A percentile compares a stretch with the other conserved stretches of the same genome.
Conservation (phyloP, 192 early-diverging fungal species). For the Linnemannia exigua region DNA sequence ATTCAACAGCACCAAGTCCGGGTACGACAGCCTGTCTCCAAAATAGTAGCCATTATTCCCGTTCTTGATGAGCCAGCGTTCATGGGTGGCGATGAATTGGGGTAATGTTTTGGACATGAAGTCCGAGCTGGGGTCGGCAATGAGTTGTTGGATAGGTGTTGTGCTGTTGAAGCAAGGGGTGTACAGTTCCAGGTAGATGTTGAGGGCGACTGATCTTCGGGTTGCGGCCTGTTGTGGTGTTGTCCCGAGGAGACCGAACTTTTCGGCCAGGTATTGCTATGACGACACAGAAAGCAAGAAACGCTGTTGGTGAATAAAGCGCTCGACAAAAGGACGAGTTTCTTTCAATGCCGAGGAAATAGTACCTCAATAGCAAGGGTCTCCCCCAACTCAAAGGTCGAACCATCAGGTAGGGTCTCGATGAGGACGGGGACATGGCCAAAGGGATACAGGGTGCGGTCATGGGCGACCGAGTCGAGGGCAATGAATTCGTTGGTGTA, state of each 20-base stretch:
- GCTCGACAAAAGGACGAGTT: not conserved
- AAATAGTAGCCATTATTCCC: conserved; percentile 39
- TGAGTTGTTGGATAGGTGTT: conserved; percentile 14
- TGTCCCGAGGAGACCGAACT: conserved; percentile 37
- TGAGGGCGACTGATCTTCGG: conserved; percentile 34
- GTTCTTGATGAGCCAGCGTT: conserved; percentile 39
- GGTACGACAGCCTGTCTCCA: conserved; percentile 15
- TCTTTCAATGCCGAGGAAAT: not conserved
- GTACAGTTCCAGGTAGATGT: conserved; percentile 39
- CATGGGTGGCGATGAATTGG: conserved; percentile 25
- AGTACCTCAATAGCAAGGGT: conserved; percentile 41
- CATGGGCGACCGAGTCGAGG: conserved; percentile 9
- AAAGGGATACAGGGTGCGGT: conserved; percentile 30
- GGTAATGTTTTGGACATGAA: conserved; percentile 29
- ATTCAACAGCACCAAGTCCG: conserved; percentile 26
- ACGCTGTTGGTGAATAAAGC: too few species aligned
- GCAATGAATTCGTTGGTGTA: conserved; percentile 42
- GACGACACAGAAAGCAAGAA: not conserved
- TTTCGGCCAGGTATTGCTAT: conserved; percentile 51
- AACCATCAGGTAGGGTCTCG: conserved; percentile 26
- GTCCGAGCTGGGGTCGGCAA: conserved; percentile 14
- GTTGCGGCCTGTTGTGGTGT: conserved; percentile 26
- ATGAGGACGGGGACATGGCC: conserved; percentile 44
- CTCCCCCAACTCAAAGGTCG: conserved; percentile 44
- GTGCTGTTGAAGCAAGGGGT: conserved; percentile 10